Evolutionary conservation across 306 rosid species (phyloP).

Genomic region (Rosa multiflora): DNA sequence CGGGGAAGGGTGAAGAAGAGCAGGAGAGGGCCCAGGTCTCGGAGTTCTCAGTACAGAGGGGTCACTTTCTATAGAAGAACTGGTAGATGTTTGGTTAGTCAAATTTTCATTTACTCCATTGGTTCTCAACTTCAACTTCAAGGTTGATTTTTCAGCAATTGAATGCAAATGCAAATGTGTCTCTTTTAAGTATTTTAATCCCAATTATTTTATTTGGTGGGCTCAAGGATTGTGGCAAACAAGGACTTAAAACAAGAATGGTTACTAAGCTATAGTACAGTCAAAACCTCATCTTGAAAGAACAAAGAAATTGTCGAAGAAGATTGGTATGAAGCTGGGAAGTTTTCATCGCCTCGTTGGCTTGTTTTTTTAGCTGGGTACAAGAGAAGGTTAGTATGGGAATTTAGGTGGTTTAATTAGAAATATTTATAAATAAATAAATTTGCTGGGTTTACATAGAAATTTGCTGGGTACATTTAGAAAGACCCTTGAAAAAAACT

Average conservation of each 20-base stretch:
- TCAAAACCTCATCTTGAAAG: too few species aligned
- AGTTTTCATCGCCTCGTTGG: too few species aligned
- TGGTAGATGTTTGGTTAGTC: slow-evolving; percentile 94
- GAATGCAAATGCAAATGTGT: neutral
- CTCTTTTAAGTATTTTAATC: slow-evolving; percentile 14
- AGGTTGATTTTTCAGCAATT: neutral
- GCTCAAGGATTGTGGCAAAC: slow-evolving; percentile 98
- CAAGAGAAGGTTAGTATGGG: too few species aligned
- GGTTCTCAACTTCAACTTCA: neutral
- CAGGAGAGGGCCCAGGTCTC: slow-evolving; percentile 95
- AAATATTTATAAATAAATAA: too few species aligned
- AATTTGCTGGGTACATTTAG: too few species aligned
- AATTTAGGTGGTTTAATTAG: too few species aligned
- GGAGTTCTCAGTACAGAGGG: slow-evolving; percentile 98
- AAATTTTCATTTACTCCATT: neutral
- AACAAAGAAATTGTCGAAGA: too few species aligned
- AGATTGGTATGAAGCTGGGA: too few species aligned
- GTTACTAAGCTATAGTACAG: too few species aligned
- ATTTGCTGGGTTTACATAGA: too few species aligned
- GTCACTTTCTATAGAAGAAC: slow-evolving; percentile 97
- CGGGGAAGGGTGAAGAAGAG: slow-evolving; percentile 75
- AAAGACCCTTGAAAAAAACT: too few species aligned
- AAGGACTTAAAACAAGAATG: slow-evolving; percentile 24
- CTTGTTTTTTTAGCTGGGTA: too few species aligned
- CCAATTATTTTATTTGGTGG: neutral